Evolutionary conservation across 2,329 filamentous ascomycete genomes (phyloP).

Genomic region (Penicillium glabrum): DNA sequence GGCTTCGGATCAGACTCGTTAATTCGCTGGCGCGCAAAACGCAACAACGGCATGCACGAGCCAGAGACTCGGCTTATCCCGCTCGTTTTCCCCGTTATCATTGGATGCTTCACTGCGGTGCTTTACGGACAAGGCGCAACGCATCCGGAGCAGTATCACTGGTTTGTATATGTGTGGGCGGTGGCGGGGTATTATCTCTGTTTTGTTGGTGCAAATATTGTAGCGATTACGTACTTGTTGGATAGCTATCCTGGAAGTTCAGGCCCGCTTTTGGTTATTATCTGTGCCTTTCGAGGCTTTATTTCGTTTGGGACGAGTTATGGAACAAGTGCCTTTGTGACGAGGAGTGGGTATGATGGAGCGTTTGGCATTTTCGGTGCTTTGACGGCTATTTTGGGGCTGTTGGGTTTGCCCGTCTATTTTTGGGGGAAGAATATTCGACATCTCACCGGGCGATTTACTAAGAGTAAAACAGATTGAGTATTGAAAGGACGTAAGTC

Average conservation of each 20-base stretch:
- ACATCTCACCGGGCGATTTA: conserved; percentile 18
- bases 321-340: no score
- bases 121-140: conserved; percentile 41
- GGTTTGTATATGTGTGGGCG: conserved; percentile 24
- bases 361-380: conserved; percentile 9
- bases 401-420: conserved; percentile 31
- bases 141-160: conserved; percentile 32
- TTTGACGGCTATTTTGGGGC: conserved; percentile 30
- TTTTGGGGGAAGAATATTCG: conserved; percentile 35
- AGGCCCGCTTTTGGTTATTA: conserved; percentile 46
- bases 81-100: conserved; percentile 36
- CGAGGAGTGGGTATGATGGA: conserved; percentile 30
- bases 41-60: conserved; percentile 43
- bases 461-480: conserved; percentile 2
- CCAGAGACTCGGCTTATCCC: conserved; percentile 35
- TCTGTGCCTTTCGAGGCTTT: conserved; percentile 48
- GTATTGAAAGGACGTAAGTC: no score
- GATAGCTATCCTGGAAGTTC: conserved; percentile 47
- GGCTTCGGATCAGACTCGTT: conserved; percentile 42
- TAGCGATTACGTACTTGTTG: conserved; percentile 46
- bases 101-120: conserved; percentile 40
- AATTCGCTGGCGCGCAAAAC: conserved; percentile 28
- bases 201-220: conserved; percentile 44
- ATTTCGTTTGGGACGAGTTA: conserved; percentile 42
- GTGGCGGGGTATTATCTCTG: conserved; percentile 27